phyloP scores from a whole-genome alignment of 2,329 filamentous ascomycete species.

The Stachybotrys echinatus region DNA sequence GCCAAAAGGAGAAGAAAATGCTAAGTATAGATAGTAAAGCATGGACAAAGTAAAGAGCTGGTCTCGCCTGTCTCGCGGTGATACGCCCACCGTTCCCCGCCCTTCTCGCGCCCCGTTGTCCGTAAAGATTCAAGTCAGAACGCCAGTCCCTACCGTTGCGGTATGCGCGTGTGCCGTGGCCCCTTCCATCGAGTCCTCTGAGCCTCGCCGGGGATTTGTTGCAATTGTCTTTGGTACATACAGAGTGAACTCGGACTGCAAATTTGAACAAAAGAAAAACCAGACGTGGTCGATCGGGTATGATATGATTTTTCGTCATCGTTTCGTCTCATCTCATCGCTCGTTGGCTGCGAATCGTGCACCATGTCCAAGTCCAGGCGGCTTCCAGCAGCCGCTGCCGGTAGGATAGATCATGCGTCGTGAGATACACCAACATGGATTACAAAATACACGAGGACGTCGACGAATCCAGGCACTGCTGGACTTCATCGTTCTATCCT shows the following conservation, averaged over 20 bases:
- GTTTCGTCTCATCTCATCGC: conserved; percentile 24
- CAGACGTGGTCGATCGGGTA: conserved; percentile 15
- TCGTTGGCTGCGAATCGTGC: conserved; percentile 15
- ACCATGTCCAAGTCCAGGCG: conserved; percentile 12
- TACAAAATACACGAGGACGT: neutral
- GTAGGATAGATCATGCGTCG: conserved; percentile 13
- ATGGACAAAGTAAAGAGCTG: neutral
- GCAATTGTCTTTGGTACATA: conserved; percentile 16
- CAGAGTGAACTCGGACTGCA: conserved; percentile 13
- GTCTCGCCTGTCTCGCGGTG: neutral
- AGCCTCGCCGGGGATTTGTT: neutral
- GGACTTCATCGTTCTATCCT: conserved; percentile 23
- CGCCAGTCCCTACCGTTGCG: neutral
- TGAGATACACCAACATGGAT: conserved; percentile 2
- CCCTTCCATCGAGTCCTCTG: neutral
- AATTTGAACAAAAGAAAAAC: conserved; percentile 20
- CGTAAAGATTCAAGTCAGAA: neutral
- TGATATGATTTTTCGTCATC: conserved; percentile 20
- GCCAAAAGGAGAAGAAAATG: neutral
- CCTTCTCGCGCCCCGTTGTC: neutral
- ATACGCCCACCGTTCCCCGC: too few species aligned
- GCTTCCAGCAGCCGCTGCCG: neutral
- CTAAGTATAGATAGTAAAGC: neutral
- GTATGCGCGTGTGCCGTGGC: neutral
- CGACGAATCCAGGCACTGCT: neutral